phyloP scores from a whole-genome alignment of 805 yeast species.

The Sungouiozyma ichnusensis region DNA sequence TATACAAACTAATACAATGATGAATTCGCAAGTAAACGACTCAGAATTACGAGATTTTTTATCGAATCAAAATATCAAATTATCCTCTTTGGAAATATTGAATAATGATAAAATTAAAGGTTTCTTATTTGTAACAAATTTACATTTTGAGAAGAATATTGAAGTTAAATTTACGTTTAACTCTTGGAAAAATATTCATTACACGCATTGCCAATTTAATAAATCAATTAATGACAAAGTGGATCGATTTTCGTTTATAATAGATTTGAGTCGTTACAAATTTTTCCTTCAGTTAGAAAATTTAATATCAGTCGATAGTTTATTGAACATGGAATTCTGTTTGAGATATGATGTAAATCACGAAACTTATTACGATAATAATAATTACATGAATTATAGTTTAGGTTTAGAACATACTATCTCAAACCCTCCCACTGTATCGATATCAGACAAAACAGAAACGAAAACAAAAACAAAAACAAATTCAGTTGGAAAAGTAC shows the following conservation, averaged over 20 bases:
- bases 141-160: slow-evolving; percentile 26
- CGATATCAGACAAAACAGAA: no score
- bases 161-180: slow-evolving; percentile 28
- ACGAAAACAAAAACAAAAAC: not conserved
- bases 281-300: slow-evolving; percentile 19
- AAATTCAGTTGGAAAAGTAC: no score
- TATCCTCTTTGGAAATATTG: slow-evolving; percentile 9
- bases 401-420: slow-evolving; percentile 6
- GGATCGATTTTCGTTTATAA: slow-evolving; percentile 26
- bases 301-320: slow-evolving; percentile 8
- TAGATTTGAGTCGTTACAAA: slow-evolving; percentile 22
- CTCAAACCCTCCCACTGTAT: no score
- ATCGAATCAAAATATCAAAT: slow-evolving; percentile 18
- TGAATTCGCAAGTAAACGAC: not conserved
- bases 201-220: slow-evolving; percentile 18
- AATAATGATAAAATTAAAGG: slow-evolving; percentile 17
- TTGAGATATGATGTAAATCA: slow-evolving; percentile 27
- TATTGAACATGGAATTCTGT: slow-evolving; percentile 22
- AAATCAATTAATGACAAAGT: slow-evolving; percentile 17
- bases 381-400: slow-evolving; percentile 26
- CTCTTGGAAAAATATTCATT: slow-evolving; percentile 26
- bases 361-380: slow-evolving; percentile 29
- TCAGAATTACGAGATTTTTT: slow-evolving; percentile 7
- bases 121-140: slow-evolving; percentile 22
- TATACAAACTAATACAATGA: not conserved